phyloP scores from a whole-genome alignment of 768 basidiomycete genomes.

The Kwoniella botswanensis region DNA sequence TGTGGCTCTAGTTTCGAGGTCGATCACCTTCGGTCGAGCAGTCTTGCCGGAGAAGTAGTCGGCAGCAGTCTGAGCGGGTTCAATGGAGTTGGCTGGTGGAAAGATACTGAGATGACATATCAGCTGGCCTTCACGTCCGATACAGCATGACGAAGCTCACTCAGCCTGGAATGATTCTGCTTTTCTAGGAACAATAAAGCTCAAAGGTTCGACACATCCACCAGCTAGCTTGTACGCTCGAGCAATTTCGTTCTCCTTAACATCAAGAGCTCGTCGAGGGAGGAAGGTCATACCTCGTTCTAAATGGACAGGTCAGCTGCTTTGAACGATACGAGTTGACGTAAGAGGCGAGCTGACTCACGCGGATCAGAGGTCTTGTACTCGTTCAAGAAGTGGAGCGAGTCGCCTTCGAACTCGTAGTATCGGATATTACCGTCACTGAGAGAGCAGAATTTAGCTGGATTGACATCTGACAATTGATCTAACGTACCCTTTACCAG shows the following conservation, averaged over 20 bases:
- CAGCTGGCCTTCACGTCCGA: constrained; percentile 5
- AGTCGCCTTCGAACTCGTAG: constrained; percentile 89
- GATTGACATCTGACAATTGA: background rate
- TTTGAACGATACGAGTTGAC: no score
- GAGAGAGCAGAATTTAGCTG: constrained; percentile 7
- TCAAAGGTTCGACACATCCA: constrained; percentile 80
- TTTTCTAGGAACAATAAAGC: constrained; percentile 93
- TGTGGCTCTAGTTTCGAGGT: constrained; percentile 70
- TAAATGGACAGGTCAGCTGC: constrained; percentile 22
- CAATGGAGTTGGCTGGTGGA: constrained; percentile 83
- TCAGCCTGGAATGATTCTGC: constrained; percentile 96
- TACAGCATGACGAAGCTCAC: constrained; percentile 23
- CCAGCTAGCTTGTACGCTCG: constrained; percentile 86
- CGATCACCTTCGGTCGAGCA: constrained; percentile 75
- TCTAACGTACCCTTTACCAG: constrained; percentile 78
- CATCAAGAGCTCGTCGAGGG: constrained; percentile 85
- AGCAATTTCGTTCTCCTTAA: constrained; percentile 92
- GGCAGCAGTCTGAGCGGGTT: constrained; percentile 76
- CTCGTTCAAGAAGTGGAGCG: constrained; percentile 71
- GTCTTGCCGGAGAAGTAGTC: constrained; percentile 87
- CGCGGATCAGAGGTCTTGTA: constrained; percentile 87
- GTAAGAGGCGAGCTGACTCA: constrained; percentile 28
- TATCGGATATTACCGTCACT: constrained; percentile 92
- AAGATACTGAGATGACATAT: constrained; percentile 65
- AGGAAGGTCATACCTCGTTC: constrained; percentile 96